Percentiles rank a stretch among this genome's conserved stretches.
Conservation (phyloP, 2,329 filamentous ascomycete genomes). For the Aspergillus uvarum region DNA sequence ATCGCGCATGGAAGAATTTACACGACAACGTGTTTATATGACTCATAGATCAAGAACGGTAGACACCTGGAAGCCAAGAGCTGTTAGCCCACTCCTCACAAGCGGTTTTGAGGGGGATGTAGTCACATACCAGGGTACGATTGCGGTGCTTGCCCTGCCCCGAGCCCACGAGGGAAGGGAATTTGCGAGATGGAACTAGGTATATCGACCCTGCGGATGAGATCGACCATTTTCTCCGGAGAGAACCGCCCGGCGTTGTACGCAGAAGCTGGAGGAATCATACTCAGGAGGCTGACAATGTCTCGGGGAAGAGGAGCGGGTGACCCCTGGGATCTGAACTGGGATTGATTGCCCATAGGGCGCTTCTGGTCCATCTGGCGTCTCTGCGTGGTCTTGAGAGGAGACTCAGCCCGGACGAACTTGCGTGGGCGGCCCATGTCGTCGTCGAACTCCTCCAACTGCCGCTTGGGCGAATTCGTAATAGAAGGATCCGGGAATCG, state of each 20-base stretch:
- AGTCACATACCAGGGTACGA: conserved; percentile 35
- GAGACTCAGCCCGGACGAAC: conserved; percentile 83
- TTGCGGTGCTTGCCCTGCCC: conserved; percentile 27
- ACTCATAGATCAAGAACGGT: conserved; percentile 16
- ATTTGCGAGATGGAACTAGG: conserved; percentile 53
- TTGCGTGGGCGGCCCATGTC: conserved; percentile 77
- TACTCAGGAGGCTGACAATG: conserved; percentile 62
- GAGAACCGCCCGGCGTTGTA: conserved; percentile 73
- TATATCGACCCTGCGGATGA: conserved; percentile 68
- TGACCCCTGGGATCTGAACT: conserved; percentile 53
- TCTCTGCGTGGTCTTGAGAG: conserved; percentile 85
- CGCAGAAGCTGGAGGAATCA: conserved; percentile 70
- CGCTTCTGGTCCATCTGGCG: conserved; percentile 73
- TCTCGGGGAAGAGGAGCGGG: conserved; percentile 71
- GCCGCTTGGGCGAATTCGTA: conserved; percentile 53
- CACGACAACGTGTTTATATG: conserved; percentile 9
- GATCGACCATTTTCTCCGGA: conserved; percentile 67
- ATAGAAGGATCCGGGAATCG: conserved; percentile 37
- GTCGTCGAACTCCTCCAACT: conserved; percentile 71
- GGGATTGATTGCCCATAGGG: conserved; percentile 35
- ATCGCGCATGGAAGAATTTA: neutral
- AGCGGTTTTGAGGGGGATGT: neutral
- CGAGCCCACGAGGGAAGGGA: conserved; percentile 35
- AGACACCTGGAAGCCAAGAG: conserved; percentile 8
- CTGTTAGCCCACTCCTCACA: conserved; percentile 8